A percentile compares a stretch with the other conserved stretches of the same genome.
Evolutionary conservation across 495 filamentous ascomycete genomes (phyloP).

Genomic region (Penicillium nucicola): DNA sequence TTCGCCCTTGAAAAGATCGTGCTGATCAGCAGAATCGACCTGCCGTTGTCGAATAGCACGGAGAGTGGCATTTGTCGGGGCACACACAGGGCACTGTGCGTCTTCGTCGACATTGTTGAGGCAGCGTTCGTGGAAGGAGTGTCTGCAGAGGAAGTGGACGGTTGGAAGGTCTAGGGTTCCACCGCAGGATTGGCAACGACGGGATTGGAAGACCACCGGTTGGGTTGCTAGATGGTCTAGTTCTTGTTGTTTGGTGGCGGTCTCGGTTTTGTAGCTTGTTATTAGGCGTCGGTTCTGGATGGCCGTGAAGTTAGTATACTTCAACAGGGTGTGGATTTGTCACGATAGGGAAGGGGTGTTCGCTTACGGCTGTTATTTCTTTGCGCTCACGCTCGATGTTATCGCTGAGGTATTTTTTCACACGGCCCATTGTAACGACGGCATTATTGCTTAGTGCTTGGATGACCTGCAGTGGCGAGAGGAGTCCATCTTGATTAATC

Average conservation of each 20-base stretch:
- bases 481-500: conserved; percentile 85
- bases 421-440: conserved; percentile 94
- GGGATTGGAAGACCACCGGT: conserved; percentile 85
- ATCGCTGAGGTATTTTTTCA: conserved; percentile 85
- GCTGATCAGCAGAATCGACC: conserved; percentile 80
- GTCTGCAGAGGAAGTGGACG: conserved; percentile 95
- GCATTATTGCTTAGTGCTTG: conserved; percentile 82
- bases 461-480: conserved; percentile 95
- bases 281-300: conserved; percentile 76
- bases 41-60: conserved; percentile 80
- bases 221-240: conserved; percentile 71
- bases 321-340: not conserved
- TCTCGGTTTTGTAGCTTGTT: conserved; percentile 81
- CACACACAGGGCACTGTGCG: conserved; percentile 81
- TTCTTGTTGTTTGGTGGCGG: conserved; percentile 72
- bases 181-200: conserved; percentile 78
- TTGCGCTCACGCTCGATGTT: conserved; percentile 85
- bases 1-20: conserved; percentile 85
- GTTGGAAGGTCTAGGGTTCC: conserved; percentile 75
- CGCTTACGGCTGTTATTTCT: conserved; percentile 67
- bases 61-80: conserved; percentile 78
- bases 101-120: conserved; percentile 64
- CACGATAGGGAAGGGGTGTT: not conserved
- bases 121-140: conserved; percentile 91
- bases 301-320: conserved; percentile 8